A percentile compares a stretch with the other conserved stretches of the same genome.
phyloP scores from a whole-genome alignment of 2,329 filamentous ascomycete genomes.

The Aspergillus hortae region DNA sequence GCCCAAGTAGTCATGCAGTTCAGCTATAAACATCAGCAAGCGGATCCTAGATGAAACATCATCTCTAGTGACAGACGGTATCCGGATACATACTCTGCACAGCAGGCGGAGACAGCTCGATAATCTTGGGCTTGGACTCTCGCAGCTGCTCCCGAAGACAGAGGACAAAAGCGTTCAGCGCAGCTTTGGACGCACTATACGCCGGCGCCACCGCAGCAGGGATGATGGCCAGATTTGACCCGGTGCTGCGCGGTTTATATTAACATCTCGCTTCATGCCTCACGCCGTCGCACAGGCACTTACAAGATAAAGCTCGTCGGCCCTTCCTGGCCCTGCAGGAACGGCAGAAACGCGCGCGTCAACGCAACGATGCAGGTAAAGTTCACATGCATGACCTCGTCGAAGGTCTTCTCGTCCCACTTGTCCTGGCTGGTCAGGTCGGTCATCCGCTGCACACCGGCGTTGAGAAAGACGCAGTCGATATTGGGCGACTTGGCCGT shows the following conservation, averaged over 20 bases:
- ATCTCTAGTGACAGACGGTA: neutral
- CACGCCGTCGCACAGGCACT: neutral
- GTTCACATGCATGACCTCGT: constrained; percentile 47
- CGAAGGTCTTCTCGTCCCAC: constrained; percentile 40
- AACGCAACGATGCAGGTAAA: constrained; percentile 47
- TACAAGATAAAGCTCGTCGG: constrained; percentile 32
- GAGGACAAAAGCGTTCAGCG: constrained; percentile 48
- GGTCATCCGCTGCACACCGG: constrained; percentile 51
- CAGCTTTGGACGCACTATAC: constrained; percentile 55
- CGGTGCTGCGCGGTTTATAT: constrained; percentile 26
- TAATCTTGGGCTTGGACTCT: constrained; percentile 34
- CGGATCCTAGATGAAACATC: neutral
- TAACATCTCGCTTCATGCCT: neutral
- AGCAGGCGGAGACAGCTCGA: constrained; percentile 48
- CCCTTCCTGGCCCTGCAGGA: constrained; percentile 31
- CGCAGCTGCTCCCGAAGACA: constrained; percentile 44
- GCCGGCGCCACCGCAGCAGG: constrained; percentile 47
- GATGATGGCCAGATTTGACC: constrained; percentile 46
- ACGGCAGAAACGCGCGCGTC: constrained; percentile 46
- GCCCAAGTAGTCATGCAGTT: constrained; percentile 50
- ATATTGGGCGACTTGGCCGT: constrained; percentile 45
- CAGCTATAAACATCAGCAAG: constrained; percentile 31
- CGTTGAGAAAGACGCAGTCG: constrained; percentile 57
- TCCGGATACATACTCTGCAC: constrained; percentile 32
- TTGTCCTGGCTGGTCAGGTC: constrained; percentile 47